A percentile compares a stretch with the other conserved stretches of the same genome.
Conservation (phyloP, 2,329 filamentous ascomycete species). For the Hymenoscyphus fructigenus region DNA sequence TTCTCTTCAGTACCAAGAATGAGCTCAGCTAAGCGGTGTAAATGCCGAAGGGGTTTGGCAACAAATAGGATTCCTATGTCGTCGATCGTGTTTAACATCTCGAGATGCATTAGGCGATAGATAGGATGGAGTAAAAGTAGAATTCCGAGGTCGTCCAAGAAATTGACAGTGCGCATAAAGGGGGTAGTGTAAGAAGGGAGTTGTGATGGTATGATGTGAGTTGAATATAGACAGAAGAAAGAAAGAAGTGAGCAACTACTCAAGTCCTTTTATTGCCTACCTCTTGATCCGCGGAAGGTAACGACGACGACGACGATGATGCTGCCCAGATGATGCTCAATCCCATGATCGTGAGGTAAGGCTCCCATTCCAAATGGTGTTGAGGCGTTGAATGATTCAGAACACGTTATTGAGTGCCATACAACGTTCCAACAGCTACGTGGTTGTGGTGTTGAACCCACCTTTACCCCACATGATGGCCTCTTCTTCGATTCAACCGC, state of each 20-base stretch:
- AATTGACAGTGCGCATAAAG: constrained; percentile 20
- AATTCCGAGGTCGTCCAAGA: constrained; percentile 32
- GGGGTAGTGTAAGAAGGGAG: not conserved
- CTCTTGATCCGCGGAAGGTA: not conserved
- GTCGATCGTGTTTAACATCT: constrained; percentile 26
- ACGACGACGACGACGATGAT: not conserved
- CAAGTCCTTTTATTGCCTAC: constrained; percentile 12
- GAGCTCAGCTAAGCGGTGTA: constrained; percentile 21
- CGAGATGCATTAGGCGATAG: constrained; percentile 14
- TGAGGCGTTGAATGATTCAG: not conserved
- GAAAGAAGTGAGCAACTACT: not conserved
- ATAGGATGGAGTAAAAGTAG: constrained; percentile 23
- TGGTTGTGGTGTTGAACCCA: constrained; percentile 9
- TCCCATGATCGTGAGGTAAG: constrained; percentile 7
- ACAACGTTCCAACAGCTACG: not conserved
- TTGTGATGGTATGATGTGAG: not conserved
- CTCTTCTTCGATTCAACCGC: not conserved
- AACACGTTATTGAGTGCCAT: not conserved
- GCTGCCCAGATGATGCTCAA: not conserved
- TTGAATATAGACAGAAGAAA: not conserved
- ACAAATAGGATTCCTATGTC: constrained; percentile 28
- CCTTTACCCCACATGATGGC: not conserved
- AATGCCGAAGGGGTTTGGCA: constrained; percentile 23
- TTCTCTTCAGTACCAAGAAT: constrained; percentile 6
- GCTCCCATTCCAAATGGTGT: constrained; percentile 2